These are phyloP conservation scores for Colletotrichum viniferum DNA, from an alignment of 2,329 filamentous ascomycete species.

Conservation along the genomic window DNA sequence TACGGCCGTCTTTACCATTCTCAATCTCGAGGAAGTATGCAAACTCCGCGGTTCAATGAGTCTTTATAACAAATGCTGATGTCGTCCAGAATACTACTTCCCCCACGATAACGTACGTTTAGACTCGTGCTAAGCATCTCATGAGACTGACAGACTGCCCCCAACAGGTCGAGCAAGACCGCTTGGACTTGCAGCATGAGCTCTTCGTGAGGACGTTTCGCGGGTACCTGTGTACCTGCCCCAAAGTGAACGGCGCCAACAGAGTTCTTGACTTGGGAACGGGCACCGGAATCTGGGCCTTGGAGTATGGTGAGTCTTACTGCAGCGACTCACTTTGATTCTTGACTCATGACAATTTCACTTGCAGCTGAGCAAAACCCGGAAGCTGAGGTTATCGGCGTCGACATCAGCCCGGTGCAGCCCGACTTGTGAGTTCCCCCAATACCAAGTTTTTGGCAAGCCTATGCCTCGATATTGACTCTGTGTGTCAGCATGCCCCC, in stretches of 20 bases:
- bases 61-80: background rate
- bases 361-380: conserved; percentile 32
- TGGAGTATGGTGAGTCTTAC: conserved; percentile 27
- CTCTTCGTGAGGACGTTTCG: conserved; percentile 36
- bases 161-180: conserved; percentile 11
- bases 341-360: background rate
- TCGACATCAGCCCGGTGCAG: conserved; percentile 19
- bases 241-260: conserved; percentile 23
- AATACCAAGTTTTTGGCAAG: fast-evolving
- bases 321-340: fast-evolving
- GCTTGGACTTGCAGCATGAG: conserved; percentile 40
- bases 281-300: conserved; percentile 30
- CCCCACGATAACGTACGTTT: conserved; percentile 4
- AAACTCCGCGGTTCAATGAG: fast-evolving
- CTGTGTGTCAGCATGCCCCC: conserved; percentile 36
- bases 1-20: conserved; percentile 12
- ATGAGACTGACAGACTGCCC: fast-evolving
- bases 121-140: background rate
- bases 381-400: conserved; percentile 27
- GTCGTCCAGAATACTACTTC: conserved; percentile 4
- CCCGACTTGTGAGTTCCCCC: background rate
- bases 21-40: conserved; percentile 8
- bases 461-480: background rate
- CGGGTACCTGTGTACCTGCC: conserved; percentile 32
- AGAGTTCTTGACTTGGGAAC: conserved; percentile 30